These are phyloP conservation scores for Begonia masoniana DNA, from an alignment of 306 rosid genomes.

Conservation along the genomic window DNA sequence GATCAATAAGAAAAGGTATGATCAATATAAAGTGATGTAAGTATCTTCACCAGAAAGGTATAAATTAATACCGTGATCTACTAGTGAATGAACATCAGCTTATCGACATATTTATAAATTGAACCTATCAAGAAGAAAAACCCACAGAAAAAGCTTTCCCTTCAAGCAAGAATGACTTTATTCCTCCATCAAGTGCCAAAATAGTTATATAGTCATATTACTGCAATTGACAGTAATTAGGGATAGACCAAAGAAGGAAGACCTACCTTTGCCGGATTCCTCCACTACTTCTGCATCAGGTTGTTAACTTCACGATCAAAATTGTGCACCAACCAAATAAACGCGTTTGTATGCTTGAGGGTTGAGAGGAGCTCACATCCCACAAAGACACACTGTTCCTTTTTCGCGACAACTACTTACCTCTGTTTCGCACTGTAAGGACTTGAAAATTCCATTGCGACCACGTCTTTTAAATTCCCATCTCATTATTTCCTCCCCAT, in stretches of 20 bases:
- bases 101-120: too few species aligned
- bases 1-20: too few species aligned
- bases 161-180: too few species aligned
- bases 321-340: slow-evolving; percentile 40
- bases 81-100: too few species aligned
- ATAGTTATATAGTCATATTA: neutral
- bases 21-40: too few species aligned
- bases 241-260: slow-evolving; percentile 5
- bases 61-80: too few species aligned
- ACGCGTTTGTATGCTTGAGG: slow-evolving; percentile 55
- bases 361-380: slow-evolving; percentile 73
- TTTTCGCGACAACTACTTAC: slow-evolving; percentile 79
- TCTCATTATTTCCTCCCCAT: slow-evolving; percentile 77
- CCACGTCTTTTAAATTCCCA: slow-evolving; percentile 82
- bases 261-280: slow-evolving; percentile 84
- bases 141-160: too few species aligned
- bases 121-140: too few species aligned
- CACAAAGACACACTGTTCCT: slow-evolving; percentile 67
- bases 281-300: slow-evolving; percentile 81
- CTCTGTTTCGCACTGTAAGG: slow-evolving; percentile 96
- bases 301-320: slow-evolving; percentile 74
- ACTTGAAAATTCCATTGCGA: slow-evolving; percentile 73
- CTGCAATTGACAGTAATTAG: neutral
- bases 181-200: neutral
- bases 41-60: too few species aligned